These are phyloP conservation scores for Lasiosphaeria ovina DNA, from an alignment of 495 filamentous ascomycete genomes.

Conservation along the genomic window DNA sequence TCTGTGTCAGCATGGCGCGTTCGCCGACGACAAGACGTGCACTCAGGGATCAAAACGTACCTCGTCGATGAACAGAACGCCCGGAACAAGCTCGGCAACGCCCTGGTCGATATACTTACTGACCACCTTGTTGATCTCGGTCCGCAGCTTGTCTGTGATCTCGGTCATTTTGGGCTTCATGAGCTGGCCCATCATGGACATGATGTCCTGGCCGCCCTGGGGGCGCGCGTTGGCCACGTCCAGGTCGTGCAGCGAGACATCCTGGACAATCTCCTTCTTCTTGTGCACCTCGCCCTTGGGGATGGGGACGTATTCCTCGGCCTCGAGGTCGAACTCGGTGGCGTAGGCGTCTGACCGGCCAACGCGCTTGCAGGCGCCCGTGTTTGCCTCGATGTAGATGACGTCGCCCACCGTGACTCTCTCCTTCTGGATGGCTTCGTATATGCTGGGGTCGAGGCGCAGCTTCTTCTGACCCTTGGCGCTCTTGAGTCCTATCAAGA, in stretches of 20 bases:
- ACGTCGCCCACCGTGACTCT: slow-evolving; percentile 93
- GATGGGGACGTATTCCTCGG: slow-evolving; percentile 97
- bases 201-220: slow-evolving; percentile 95
- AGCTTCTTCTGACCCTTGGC: slow-evolving; percentile 95
- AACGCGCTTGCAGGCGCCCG: slow-evolving; percentile 93
- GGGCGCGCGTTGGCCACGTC: slow-evolving; percentile 95
- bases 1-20: slow-evolving; percentile 6
- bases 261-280: slow-evolving; percentile 99
- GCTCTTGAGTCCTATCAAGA: slow-evolving; percentile 86
- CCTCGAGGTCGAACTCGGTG: slow-evolving; percentile 97
- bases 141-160: slow-evolving; percentile 92
- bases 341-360: slow-evolving; percentile 93
- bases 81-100: slow-evolving; percentile 94
- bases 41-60: slow-evolving; percentile 46
- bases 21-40: not conserved
- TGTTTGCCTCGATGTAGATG: slow-evolving; percentile 98
- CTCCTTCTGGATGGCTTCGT: slow-evolving; percentile 98
- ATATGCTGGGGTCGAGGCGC: slow-evolving; percentile 92
- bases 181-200: slow-evolving; percentile 99
- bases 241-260: slow-evolving; percentile 93
- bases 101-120: slow-evolving; percentile 97
- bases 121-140: slow-evolving; percentile 98
- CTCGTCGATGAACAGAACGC: slow-evolving; percentile 98
- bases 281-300: slow-evolving; percentile 99
- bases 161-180: slow-evolving; percentile 99